Conservation (phyloP, 2,329 filamentous ascomycete species). For the Pyricularia sp. region DNA sequence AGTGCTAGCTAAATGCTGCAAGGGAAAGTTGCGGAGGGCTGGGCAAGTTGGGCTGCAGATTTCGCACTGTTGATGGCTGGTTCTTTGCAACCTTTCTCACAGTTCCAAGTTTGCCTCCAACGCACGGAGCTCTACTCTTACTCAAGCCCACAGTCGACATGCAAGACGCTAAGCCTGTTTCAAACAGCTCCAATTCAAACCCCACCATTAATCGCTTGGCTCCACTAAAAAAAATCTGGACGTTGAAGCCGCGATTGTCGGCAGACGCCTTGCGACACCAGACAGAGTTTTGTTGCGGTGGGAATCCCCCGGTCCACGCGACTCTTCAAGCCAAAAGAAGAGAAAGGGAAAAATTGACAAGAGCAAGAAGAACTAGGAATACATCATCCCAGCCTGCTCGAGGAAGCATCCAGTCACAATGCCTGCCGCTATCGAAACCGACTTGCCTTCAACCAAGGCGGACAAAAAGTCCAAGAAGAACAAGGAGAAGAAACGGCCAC, state of each 20-base stretch:
- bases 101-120: not conserved
- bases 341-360: not conserved
- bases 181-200: not conserved
- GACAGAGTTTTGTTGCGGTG: not conserved
- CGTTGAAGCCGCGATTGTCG: not conserved
- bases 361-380: not conserved
- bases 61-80: not conserved
- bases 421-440: conserved; percentile 5
- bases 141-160: not conserved
- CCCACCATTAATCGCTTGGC: not conserved
- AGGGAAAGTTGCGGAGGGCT: not conserved
- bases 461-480: conserved; percentile 24
- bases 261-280: not conserved
- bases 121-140: not conserved
- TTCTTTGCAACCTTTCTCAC: not conserved
- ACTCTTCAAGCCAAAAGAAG: not conserved
- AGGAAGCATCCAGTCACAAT: conserved; percentile 4
- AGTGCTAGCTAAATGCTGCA: not conserved
- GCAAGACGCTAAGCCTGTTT: not conserved
- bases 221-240: conserved; percentile 4
- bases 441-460: conserved; percentile 13
- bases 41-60: not conserved
- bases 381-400: not conserved
- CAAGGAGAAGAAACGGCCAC: conserved; percentile 8
- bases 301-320: not conserved